These are phyloP conservation scores for Paramecium primaurelia DNA, from an alignment of 73 alveolate genomes.

Conservation along the genomic window DNA sequence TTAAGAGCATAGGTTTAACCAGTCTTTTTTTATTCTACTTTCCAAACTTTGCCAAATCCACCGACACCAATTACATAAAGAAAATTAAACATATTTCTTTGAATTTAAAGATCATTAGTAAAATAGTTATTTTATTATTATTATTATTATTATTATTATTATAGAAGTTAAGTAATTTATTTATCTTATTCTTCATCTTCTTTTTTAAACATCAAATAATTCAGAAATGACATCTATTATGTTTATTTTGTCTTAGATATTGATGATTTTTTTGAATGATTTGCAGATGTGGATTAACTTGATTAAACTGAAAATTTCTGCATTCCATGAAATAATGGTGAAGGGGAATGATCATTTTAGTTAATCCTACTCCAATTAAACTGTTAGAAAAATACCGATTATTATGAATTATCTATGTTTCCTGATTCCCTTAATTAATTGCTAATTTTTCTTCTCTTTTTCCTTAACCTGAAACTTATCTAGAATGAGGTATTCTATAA, in stretches of 20 bases:
- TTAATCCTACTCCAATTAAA: not conserved
- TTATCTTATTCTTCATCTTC: conserved; percentile 27
- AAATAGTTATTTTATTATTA: not conserved
- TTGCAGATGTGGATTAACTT: not conserved
- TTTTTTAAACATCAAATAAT: not conserved
- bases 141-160: not conserved
- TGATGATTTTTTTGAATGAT: not conserved
- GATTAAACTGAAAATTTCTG: not conserved
- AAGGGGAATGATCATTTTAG: conserved; percentile 9
- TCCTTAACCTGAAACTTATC: not conserved
- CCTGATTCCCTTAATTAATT: not conserved
- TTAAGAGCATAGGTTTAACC: conserved; percentile 73
- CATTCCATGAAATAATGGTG: not conserved
- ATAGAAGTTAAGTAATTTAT: not conserved
- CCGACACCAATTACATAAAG: conserved; percentile 74
- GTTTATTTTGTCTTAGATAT: not conserved
- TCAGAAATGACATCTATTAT: not conserved
- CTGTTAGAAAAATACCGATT: not conserved
- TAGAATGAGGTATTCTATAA: not conserved
- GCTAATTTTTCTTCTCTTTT: not conserved
- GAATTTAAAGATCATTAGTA: not conserved
- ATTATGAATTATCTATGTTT: not conserved
- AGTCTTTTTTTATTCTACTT: conserved; percentile 70
- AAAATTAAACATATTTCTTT: conserved; percentile 69
- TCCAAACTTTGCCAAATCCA: conserved; percentile 84